Conservation (phyloP, 768 basidiomycete species). For the Multifurca ochricompacta region DNA sequence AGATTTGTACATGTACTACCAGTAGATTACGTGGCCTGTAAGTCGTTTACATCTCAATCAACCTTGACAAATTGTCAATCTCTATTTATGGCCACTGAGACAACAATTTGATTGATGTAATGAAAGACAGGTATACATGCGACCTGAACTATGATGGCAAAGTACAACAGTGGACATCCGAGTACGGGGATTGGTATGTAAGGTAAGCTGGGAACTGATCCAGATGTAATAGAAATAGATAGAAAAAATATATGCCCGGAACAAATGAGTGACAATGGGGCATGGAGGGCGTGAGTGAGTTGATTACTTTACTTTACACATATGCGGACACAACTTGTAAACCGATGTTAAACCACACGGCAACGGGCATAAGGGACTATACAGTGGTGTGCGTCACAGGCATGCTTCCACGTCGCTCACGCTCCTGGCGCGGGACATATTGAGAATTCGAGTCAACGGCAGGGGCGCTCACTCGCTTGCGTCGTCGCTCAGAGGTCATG, state of each 20-base stretch:
- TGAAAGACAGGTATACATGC: too few species aligned
- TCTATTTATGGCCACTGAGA: too few species aligned
- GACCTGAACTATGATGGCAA: background rate
- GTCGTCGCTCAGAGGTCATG: background rate
- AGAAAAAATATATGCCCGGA: slow-evolving; percentile 10
- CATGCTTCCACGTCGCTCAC: background rate
- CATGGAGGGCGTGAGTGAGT: background rate
- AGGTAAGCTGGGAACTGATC: background rate
- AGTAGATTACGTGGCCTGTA: too few species aligned
- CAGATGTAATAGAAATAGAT: slow-evolving; percentile 6
- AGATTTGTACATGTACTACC: too few species aligned
- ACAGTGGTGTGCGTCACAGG: background rate
- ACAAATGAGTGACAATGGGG: background rate
- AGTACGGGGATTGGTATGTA: background rate
- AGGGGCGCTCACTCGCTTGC: slow-evolving; percentile 6
- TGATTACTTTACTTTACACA: slow-evolving; percentile 1
- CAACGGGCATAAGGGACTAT: background rate
- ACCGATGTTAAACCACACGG: background rate
- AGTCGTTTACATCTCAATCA: too few species aligned
- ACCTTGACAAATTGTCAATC: too few species aligned
- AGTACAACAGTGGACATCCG: slow-evolving; percentile 1
- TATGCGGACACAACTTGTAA: background rate
- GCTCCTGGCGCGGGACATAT: background rate
- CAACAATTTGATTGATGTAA: background rate
- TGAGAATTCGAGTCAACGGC: background rate